Evolutionary conservation across 495 filamentous ascomycete species (phyloP), one percentile per base, ranked within the genome.

Genomic region (Hypoxylon perforatum): DNA sequence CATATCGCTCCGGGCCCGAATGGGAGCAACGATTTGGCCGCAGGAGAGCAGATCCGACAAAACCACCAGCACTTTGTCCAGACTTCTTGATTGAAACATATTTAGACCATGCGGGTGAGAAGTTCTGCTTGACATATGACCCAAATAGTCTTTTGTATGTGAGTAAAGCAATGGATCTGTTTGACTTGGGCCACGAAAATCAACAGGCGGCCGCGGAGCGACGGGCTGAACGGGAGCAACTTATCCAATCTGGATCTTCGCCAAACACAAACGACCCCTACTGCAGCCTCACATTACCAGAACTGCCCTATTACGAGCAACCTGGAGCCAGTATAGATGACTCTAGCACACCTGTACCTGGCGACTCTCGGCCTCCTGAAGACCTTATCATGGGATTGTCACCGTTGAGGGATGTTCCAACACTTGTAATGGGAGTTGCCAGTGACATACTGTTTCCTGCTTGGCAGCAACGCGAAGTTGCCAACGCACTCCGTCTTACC

Each of bases 1-100:
- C 95, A 6, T 99, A 99, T 75, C 88, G 95, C 53, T 96, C 92
- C 62, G 95, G 95, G 0, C 95, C 95, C 2, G 95, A 99, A 80
- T 99, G 95, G 95, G 96, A 98, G 77, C 88, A 92, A 75, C 88
- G 95, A 17, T 98, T 99, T 75, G 96, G 92, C 12, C 85, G 96
- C 21, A 84, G 91, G 55, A 86, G 95, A 49, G 94, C 96, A 14
- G 95, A 99, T 74, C 86, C 91, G 3, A 87, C 86, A 62, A 90
- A 90, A 44, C 93, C 91, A 15, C 95, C 95, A 3, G 95, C 95
- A 0, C 81, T 99, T 14, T 99, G 95, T 68, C 93, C 95, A 0
- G 95, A 99, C 74, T 99, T 98, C 76, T 83, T 98, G 21, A 97
- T 99, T 63, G 95, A 99, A 73, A 99, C 95, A 0, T 99, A 99